Evolutionary conservation across 371 early-diverging fungal species (phyloP).

Genomic region (Capillidium heterosporum): DNA sequence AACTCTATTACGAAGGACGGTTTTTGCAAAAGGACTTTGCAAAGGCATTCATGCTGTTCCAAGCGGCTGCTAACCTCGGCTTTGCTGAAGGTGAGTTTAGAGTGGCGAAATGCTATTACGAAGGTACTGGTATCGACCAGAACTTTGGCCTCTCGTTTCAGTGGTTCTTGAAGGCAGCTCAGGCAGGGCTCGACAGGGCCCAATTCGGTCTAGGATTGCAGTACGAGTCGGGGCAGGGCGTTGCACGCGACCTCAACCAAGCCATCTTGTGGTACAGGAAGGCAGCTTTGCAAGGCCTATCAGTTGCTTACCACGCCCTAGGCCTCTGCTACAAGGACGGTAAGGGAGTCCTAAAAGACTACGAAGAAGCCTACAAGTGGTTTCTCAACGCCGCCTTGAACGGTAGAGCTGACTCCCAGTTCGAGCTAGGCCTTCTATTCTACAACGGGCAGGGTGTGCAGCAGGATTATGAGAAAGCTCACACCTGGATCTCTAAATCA

Average conservation of each 20-base stretch:
- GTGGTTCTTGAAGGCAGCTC: conserved; percentile 51
- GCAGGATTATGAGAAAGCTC: conserved; percentile 29
- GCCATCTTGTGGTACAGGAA: conserved; percentile 34
- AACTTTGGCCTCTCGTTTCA: conserved; percentile 27
- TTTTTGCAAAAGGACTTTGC: conserved; percentile 32
- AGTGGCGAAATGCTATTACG: conserved; percentile 45
- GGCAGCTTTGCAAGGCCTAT: conserved; percentile 2
- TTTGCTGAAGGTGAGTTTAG: conserved; percentile 56
- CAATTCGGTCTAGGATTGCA: conserved; percentile 45
- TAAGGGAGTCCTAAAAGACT: conserved; percentile 20
- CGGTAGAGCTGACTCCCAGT: conserved; percentile 47
- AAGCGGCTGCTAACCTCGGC: conserved; percentile 33
- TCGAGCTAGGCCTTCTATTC: conserved; percentile 52
- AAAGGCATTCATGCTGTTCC: conserved; percentile 43
- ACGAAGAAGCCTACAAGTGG: conserved; percentile 46
- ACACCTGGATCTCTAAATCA: conserved; percentile 37
- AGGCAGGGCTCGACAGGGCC: not conserved
- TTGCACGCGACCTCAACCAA: conserved; percentile 22
- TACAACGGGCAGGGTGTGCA: conserved; percentile 52
- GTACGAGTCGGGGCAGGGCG: conserved; percentile 43
- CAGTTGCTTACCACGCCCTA: conserved; percentile 19
- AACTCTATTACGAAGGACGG: conserved; percentile 50
- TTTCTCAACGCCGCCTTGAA: conserved; percentile 17
- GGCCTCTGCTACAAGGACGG: conserved; percentile 64
- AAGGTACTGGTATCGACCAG: conserved; percentile 39